Percentiles rank a stretch among this genome's conserved stretches.
Evolutionary conservation across 148 eudicot genomes (phyloP).

Genomic region (Spergularia bocconei): DNA sequence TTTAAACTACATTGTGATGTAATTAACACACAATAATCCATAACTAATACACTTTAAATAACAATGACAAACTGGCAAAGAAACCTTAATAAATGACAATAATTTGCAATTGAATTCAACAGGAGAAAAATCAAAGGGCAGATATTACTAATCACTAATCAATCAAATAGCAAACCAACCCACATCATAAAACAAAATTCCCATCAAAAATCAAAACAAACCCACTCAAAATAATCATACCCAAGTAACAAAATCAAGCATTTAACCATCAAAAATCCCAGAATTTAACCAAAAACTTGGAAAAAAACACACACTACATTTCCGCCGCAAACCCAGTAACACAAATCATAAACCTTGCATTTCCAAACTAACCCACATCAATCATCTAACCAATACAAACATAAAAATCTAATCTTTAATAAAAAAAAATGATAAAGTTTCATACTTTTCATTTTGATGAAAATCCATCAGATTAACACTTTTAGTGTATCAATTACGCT

Average conservation of each 20-base stretch:
- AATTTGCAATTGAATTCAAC: background rate
- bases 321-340: constrained; percentile 10
- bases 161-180: constrained; percentile 15
- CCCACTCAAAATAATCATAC: constrained; percentile 24
- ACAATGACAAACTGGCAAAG: background rate
- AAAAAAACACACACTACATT: background rate
- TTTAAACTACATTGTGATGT: background rate
- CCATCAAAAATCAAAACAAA: constrained; percentile 20
- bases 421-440: background rate
- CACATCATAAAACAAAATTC: constrained; percentile 15
- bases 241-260: constrained; percentile 27
- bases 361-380: constrained; percentile 21
- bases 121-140: background rate
- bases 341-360: constrained; percentile 26
- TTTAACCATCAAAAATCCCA: constrained; percentile 10
- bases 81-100: background rate
- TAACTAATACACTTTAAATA: background rate
- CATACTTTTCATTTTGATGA: constrained; percentile 26
- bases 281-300: constrained; percentile 16
- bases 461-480: constrained; percentile 24
- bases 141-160: background rate
- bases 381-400: background rate
- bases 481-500: too few relatives aligned
- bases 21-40: background rate
- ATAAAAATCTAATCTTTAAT: background rate